phyloP scores from a whole-genome alignment of 2,329 filamentous ascomycete species.

The Microdochium trichocladiopsis region DNA sequence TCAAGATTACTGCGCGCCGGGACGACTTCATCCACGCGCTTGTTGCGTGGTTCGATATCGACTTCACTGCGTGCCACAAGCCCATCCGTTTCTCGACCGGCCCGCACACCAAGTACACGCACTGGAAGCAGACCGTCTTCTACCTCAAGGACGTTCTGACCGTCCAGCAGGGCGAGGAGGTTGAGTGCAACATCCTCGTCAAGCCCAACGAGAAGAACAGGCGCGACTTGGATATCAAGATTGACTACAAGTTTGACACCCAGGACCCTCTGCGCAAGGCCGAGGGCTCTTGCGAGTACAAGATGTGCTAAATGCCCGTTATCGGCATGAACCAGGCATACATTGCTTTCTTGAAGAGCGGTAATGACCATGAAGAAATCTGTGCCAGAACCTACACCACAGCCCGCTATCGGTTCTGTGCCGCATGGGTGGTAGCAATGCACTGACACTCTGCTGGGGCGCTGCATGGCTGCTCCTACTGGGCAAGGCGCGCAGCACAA shows the following conservation, averaged over 20 bases:
- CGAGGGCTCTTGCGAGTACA: conserved; percentile 71
- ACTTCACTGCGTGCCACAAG: conserved; percentile 98
- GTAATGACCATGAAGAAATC: too few species aligned
- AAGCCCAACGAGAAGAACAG: conserved; percentile 91
- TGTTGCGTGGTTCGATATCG: conserved; percentile 98
- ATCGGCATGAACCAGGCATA: too few species aligned
- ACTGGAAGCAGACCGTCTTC: conserved; percentile 99
- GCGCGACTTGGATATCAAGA: conserved; percentile 85
- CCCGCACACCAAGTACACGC: conserved; percentile 97
- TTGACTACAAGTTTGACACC: conserved; percentile 76
- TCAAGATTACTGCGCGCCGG: conserved; percentile 68
- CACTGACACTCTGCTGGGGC: too few species aligned
- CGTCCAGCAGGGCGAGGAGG: conserved; percentile 77
- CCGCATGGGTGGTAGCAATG: too few species aligned
- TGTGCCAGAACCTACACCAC: too few species aligned
- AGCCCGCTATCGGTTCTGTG: too few species aligned
- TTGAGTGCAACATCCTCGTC: conserved; percentile 69
- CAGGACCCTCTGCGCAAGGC: conserved; percentile 63
- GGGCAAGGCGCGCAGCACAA: too few species aligned
- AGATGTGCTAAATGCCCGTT: conserved; percentile 62
- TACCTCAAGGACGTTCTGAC: conserved; percentile 92
- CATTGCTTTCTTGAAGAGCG: too few species aligned
- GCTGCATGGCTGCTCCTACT: too few species aligned
- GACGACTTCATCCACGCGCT: conserved; percentile 95
- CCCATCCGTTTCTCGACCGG: conserved; percentile 94